These are phyloP conservation scores for Brassica balearica DNA, from an alignment of 441 rosid species.

Conservation along the genomic window DNA sequence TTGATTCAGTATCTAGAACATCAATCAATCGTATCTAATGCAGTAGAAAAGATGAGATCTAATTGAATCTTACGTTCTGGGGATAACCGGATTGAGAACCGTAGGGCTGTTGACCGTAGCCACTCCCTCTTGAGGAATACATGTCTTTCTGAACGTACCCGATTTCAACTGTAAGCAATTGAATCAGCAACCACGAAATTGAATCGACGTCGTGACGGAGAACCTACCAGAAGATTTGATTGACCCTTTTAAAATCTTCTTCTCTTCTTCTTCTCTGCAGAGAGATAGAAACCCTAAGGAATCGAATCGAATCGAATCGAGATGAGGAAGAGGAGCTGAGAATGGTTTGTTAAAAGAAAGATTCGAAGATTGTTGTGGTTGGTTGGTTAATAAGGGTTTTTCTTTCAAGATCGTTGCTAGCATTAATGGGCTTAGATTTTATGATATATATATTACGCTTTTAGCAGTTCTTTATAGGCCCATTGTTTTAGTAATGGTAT, in stretches of 20 bases:
- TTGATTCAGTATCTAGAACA: background rate
- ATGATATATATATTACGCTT: background rate
- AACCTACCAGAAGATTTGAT: constrained; percentile 17
- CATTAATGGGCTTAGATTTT: constrained; percentile 18
- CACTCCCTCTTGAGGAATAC: constrained; percentile 88
- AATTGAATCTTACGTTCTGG: constrained; percentile 68
- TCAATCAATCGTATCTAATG: background rate
- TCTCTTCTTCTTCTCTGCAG: background rate
- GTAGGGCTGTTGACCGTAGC: constrained; percentile 80
- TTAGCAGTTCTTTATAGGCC: background rate
- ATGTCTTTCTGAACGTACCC: constrained; percentile 46
- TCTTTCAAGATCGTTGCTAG: background rate
- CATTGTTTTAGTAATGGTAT: background rate
- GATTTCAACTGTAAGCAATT: constrained; percentile 7
- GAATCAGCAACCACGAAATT: background rate
- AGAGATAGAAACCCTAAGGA: constrained; percentile 19
- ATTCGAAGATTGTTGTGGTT: constrained; percentile 12
- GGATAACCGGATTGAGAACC: constrained; percentile 79
- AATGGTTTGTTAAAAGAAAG: constrained; percentile 2
- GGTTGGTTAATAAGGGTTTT: constrained; percentile 11
- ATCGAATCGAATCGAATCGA: background rate
- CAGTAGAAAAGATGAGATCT: background rate
- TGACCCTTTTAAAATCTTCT: background rate
- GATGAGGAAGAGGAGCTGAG: constrained; percentile 29
- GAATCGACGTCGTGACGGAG: background rate